Evolutionary conservation across 2,329 filamentous ascomycete genomes (phyloP).

Genomic region (Diplodia intermedia): DNA sequence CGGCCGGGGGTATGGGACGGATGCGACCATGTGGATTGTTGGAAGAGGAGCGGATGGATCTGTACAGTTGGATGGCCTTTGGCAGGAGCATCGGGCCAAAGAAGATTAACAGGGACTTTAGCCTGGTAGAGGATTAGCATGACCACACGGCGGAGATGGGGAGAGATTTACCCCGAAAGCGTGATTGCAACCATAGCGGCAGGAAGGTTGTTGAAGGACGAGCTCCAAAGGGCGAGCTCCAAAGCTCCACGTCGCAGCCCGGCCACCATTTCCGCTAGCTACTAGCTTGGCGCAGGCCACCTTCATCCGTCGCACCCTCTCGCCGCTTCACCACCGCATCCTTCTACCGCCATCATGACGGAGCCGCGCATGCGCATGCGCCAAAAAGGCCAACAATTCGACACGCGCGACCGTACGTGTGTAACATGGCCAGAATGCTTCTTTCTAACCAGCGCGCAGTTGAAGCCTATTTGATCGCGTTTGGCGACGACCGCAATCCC

Average conservation of each 20-base stretch:
- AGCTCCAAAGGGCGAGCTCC: slow-evolving; percentile 6
- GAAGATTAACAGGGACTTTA: slow-evolving; percentile 54
- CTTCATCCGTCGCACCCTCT: background rate
- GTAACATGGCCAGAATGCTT: slow-evolving; percentile 1
- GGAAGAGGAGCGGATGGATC: slow-evolving; percentile 55
- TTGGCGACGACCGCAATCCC: slow-evolving; percentile 78
- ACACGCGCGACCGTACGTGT: slow-evolving; percentile 50
- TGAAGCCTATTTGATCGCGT: slow-evolving; percentile 76
- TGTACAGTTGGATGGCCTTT: slow-evolving; percentile 69
- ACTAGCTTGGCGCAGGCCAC: background rate
- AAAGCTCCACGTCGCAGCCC: slow-evolving; percentile 29
- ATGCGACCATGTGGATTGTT: slow-evolving; percentile 57
- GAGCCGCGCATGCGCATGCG: slow-evolving; percentile 58
- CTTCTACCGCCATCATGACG: slow-evolving; percentile 47
- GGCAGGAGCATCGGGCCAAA: slow-evolving; percentile 76
- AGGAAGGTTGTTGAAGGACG: background rate
- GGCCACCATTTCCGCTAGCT: slow-evolving; percentile 13
- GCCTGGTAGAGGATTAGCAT: slow-evolving; percentile 13
- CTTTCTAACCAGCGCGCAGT: slow-evolving; percentile 57
- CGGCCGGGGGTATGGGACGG: slow-evolving; percentile 61
- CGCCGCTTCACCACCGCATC: background rate
- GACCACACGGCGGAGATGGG: background rate
- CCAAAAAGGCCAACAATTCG: slow-evolving; percentile 57
- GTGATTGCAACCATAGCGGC: slow-evolving; percentile 20
- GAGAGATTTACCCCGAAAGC: slow-evolving; percentile 26